Base-by-base conservation (phyloP, 805 yeast genomes). In the Zygosaccharomyces lentus region DNA sequence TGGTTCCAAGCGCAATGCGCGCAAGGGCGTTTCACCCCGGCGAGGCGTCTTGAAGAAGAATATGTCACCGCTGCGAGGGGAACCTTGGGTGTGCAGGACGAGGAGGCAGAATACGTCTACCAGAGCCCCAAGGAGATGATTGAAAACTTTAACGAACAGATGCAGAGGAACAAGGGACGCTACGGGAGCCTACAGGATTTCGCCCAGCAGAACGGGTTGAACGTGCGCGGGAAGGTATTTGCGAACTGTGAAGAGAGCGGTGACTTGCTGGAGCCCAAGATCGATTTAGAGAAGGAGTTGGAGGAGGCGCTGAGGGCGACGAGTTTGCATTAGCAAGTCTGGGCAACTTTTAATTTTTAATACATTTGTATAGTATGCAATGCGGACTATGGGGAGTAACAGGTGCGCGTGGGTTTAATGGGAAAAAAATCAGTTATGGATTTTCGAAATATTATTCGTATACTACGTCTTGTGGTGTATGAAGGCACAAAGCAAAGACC, bases 101-200 rank as follows among this genome's bases (percentile, higher is more conserved):
- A 13, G 19, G 41, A 27, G 21, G 13, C n/a, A 4, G 26, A 40
- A 4, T 45, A 46, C 30, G 43, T 27, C 15, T 41, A 46, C 21
- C 49, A 37, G 24, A 36, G 46, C 10, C 46, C 49, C n/a, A 42
- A 31, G 13, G 43, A 23, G 24, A 46, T 45, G 21, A 47, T 29
- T 34, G 37, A 35, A 29, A 49, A 60, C 41, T 59, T 65, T 4
- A 54, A 52, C n/a, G 57, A 58, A 41, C 66, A 63, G 47, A 49
- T 62, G 9, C 49, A 58, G 37, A 58, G 65, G 40, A 63, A 62
- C 34, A 49, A 37, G 4, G 58, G 60, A 2, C 46, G 43, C 12
- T 61, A 53, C 34, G 43, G 37, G 12, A 50, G 46, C 35, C 44
- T 61, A n/a, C 13, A 30, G 3, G 59, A 59, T 29, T 57, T 61